Percentiles rank a stretch among this genome's conserved stretches.
These are phyloP conservation scores for Graphilbum sp. DNA, from an alignment of 2,329 filamentous ascomycete genomes.

Conservation along the genomic window DNA sequence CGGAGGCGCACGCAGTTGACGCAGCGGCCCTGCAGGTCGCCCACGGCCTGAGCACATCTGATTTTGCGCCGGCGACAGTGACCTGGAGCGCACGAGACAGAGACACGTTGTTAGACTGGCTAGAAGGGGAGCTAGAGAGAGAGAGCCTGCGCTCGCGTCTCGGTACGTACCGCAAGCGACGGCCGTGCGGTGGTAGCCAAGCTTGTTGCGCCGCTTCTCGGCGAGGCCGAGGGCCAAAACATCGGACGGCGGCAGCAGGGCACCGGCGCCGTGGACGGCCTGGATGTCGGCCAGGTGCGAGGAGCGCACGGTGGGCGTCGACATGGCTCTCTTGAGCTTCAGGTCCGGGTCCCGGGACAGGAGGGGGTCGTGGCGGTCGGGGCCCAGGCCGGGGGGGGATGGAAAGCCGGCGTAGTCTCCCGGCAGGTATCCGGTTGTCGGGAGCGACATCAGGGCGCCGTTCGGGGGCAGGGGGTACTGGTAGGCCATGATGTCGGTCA, in stretches of 20 bases:
- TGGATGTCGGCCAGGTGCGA: slow-evolving; percentile 12
- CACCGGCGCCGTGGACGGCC: slow-evolving; percentile 9
- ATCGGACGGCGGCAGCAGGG: too few species aligned
- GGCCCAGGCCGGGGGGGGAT: slow-evolving; percentile 13
- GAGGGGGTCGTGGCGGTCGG: slow-evolving; percentile 21
- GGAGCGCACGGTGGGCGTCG: slow-evolving; percentile 28
- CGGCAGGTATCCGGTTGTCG: slow-evolving; percentile 21
- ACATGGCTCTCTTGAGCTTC: slow-evolving; percentile 31
- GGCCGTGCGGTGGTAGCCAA: slow-evolving; percentile 89
- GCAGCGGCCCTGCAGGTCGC: slow-evolving; percentile 62
- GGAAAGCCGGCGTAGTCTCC: slow-evolving; percentile 16
- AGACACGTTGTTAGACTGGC: too few species aligned
- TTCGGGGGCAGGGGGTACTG: slow-evolving; percentile 28
- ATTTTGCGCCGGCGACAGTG: slow-evolving; percentile 92
- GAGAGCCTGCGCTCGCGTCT: too few species aligned
- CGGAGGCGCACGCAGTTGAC: slow-evolving; percentile 87
- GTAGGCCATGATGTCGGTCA: slow-evolving; percentile 31
- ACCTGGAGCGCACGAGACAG: slow-evolving; percentile 34
- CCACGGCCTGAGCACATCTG: slow-evolving; percentile 62
- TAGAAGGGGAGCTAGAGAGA: too few species aligned
- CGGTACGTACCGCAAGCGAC: slow-evolving; percentile 77
- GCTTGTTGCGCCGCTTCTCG: slow-evolving; percentile 61
- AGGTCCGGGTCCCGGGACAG: slow-evolving; percentile 21
- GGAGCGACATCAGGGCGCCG: slow-evolving; percentile 24
- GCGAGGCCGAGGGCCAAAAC: slow-evolving; percentile 19